A percentile compares a stretch with the other conserved stretches of the same genome.
Evolutionary conservation across 169 alveolate genomes (phyloP).

Genomic region (Cryptosporidium ryanae): DNA sequence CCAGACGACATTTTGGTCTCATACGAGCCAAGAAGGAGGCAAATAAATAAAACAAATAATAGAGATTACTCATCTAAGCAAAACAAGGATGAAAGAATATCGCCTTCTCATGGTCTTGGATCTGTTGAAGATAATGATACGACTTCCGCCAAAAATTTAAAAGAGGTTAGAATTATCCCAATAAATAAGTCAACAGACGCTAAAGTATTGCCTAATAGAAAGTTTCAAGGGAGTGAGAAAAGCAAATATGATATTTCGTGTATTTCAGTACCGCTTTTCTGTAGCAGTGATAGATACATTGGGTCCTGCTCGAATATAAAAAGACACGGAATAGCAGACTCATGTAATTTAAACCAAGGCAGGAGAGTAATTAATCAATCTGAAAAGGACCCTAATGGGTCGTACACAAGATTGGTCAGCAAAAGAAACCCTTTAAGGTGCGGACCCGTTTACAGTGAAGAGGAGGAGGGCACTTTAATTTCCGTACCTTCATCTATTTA

Average conservation of each 20-base stretch:
- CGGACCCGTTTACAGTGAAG: neutral
- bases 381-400: neutral
- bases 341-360: neutral
- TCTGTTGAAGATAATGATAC: neutral
- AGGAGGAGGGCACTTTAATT: conserved; percentile 36
- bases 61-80: neutral
- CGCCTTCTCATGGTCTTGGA: neutral
- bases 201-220: conserved; percentile 35
- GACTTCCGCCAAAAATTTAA: neutral
- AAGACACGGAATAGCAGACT: neutral
- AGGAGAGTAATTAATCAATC: neutral
- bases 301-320: conserved; percentile 10
- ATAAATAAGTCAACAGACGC: conserved; percentile 49
- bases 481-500: conserved; percentile 67
- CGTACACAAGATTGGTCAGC: conserved; percentile 10
- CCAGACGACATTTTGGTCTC: conserved; percentile 71
- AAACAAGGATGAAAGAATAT: neutral
- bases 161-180: conserved; percentile 57
- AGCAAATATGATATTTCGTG: conserved; percentile 52
- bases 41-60: neutral
- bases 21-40: conserved; percentile 24
- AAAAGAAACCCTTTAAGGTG: neutral
- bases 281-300: conserved; percentile 8
- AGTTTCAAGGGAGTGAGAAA: conserved; percentile 13
- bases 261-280: conserved; percentile 45